Percentiles rank a stretch among this genome's conserved stretches.
phyloP scores from a whole-genome alignment of 148 eudicot species.

The Gaultheria prostrata region DNA sequence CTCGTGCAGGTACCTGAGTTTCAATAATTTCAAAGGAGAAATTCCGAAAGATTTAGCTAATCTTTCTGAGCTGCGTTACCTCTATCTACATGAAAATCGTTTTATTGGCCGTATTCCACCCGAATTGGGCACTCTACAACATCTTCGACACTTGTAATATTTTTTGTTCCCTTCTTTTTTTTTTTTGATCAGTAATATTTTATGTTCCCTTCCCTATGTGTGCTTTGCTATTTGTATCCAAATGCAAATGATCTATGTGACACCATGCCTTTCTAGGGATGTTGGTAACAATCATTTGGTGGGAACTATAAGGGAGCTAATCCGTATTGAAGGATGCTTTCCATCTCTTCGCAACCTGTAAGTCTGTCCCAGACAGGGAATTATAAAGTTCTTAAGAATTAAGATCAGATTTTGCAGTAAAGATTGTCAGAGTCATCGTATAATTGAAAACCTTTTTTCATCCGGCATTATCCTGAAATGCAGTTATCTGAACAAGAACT shows the following conservation, averaged over 20 bases:
- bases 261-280: slow-evolving; percentile 51
- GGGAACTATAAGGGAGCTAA: slow-evolving; percentile 94
- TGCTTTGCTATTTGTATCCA: neutral
- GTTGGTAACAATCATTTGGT: slow-evolving; percentile 89
- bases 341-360: slow-evolving; percentile 93
- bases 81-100: slow-evolving; percentile 87
- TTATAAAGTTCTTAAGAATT: neutral
- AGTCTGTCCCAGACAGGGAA: slow-evolving; percentile 22
- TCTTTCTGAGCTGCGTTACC: slow-evolving; percentile 78
- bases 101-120: slow-evolving; percentile 85
- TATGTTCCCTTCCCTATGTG: neutral
- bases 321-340: slow-evolving; percentile 91
- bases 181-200: no score
- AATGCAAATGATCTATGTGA: neutral
- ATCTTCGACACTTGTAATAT: slow-evolving; percentile 76
- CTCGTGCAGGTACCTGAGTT: slow-evolving; percentile 74
- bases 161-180: no score
- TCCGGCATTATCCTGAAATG: slow-evolving; percentile 13
- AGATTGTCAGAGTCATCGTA: neutral
- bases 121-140: slow-evolving; percentile 79
- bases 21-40: slow-evolving; percentile 93
- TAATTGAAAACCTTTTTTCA: slow-evolving; percentile 11
- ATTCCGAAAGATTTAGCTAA: slow-evolving; percentile 92
- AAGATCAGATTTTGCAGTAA: slow-evolving; percentile 11
- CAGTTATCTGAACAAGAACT: slow-evolving; percentile 85